These are phyloP conservation scores for Penicillium sp. DNA, from an alignment of 2,329 filamentous ascomycete species.

Conservation along the genomic window DNA sequence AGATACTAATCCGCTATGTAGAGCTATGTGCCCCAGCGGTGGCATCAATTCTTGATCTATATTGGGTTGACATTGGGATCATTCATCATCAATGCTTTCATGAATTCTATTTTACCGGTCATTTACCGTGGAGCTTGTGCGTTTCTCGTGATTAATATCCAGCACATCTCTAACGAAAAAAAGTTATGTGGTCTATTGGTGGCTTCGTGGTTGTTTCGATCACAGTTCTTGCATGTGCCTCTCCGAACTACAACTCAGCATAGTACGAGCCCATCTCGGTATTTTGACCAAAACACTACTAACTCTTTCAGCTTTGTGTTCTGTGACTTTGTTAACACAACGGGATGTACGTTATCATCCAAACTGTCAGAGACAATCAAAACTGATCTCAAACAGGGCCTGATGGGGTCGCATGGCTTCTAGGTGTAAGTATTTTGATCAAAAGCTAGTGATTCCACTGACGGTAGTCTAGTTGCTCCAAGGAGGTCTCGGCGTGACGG, in stretches of 20 bases:
- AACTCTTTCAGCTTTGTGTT: conserved; percentile 52
- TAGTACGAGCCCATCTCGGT: conserved; percentile 42
- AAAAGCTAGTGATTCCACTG: conserved; percentile 1
- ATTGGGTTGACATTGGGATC: conserved; percentile 62
- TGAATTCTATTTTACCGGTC: conserved; percentile 61
- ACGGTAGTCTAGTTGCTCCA: conserved; percentile 39
- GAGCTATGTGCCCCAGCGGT: conserved; percentile 58
- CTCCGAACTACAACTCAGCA: conserved; percentile 65
- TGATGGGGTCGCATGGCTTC: conserved; percentile 57
- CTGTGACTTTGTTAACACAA: conserved; percentile 66
- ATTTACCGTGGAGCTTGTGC: conserved; percentile 65
- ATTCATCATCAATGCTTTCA: conserved; percentile 66
- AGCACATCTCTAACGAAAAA: conserved; percentile 1
- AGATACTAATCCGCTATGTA: background rate
- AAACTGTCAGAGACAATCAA: too few relatives aligned
- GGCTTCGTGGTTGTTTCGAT: conserved; percentile 71
- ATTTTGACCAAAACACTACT: background rate
- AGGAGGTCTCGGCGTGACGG: conserved; percentile 55
- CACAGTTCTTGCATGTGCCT: conserved; percentile 65
- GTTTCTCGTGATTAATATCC: background rate
- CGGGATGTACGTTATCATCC: conserved; percentile 52
- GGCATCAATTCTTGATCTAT: conserved; percentile 75
- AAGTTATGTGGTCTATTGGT: conserved; percentile 66
- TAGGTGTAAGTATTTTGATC: conserved; percentile 31
- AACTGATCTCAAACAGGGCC: conserved; percentile 47